Conservation (phyloP, 257 asterid genomes). For the Solanum tacnaense region DNA sequence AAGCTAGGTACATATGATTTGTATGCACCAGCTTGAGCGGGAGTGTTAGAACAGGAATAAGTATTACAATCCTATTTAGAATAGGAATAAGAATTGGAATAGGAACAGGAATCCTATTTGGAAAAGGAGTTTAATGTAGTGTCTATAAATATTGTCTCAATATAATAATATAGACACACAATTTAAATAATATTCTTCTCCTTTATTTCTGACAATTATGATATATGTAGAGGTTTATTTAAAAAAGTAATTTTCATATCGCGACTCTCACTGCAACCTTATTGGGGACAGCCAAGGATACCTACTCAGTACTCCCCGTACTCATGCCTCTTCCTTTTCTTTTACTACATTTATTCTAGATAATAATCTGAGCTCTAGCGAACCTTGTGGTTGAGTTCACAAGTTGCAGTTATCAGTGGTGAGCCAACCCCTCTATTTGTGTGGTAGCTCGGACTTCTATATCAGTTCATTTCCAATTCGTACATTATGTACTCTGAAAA, state of each 20-base stretch:
- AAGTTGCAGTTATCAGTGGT: neutral
- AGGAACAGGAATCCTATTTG: too few relatives aligned
- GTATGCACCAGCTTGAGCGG: too few relatives aligned
- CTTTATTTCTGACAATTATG: neutral
- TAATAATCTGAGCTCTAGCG: neutral
- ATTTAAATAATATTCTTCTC: too few relatives aligned
- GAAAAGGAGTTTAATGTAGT: too few relatives aligned
- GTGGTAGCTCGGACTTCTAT: neutral
- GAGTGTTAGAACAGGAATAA: too few relatives aligned
- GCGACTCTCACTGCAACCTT: neutral
- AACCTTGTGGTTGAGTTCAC: neutral
- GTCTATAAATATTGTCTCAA: too few relatives aligned
- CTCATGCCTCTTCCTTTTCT: neutral
- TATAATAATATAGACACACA: too few relatives aligned
- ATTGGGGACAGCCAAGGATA: neutral
- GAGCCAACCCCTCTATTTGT: neutral
- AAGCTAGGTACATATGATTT: too few relatives aligned
- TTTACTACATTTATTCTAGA: neutral
- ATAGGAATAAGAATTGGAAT: too few relatives aligned
- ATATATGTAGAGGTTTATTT: neutral
- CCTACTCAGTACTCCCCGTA: neutral
- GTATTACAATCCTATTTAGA: too few relatives aligned
- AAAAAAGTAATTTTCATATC: neutral
- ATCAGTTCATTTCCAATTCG: neutral
- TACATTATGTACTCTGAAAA: neutral